Evolutionary conservation across 441 rosid genomes (phyloP).

Genomic region (Gossypium laxum): DNA sequence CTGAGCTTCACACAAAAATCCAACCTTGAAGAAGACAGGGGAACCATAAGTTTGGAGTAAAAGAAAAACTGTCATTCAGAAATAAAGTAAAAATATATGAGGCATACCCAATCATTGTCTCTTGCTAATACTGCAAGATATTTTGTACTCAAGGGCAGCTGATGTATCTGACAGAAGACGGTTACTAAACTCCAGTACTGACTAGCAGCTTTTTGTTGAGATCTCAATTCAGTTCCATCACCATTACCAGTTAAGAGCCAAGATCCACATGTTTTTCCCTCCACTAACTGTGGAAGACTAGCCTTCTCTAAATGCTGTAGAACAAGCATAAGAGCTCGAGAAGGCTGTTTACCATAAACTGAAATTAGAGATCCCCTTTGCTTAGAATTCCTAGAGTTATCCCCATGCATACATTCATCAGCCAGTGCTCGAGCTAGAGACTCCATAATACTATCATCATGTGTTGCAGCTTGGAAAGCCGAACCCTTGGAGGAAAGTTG

Average conservation of each 20-base stretch:
- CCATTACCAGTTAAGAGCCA: slow-evolving; percentile 88
- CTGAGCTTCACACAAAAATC: slow-evolving; percentile 93
- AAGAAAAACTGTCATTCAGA: slow-evolving; percentile 9
- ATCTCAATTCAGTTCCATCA: slow-evolving; percentile 77
- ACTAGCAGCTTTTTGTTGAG: slow-evolving; percentile 82
- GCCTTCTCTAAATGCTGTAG: slow-evolving; percentile 91
- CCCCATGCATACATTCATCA: slow-evolving; percentile 63
- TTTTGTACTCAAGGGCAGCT: slow-evolving; percentile 81
- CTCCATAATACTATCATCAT: slow-evolving; percentile 55
- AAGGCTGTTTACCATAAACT: slow-evolving; percentile 31
- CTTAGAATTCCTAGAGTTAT: slow-evolving; percentile 33
- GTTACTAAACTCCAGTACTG: slow-evolving; percentile 88
- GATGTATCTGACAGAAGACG: slow-evolving; percentile 85
- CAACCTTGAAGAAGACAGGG: slow-evolving; percentile 57
- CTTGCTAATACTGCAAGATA: slow-evolving; percentile 85
- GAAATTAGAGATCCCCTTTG: slow-evolving; percentile 34
- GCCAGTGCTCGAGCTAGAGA: slow-evolving; percentile 87
- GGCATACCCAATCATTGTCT: slow-evolving; percentile 96
- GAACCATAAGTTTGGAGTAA: slow-evolving; percentile 22
- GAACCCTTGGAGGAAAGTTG: slow-evolving; percentile 55
- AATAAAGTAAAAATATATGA: slow-evolving; percentile 20
- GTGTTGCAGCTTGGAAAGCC: slow-evolving; percentile 44
- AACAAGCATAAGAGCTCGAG: slow-evolving; percentile 64
- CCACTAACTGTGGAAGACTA: slow-evolving; percentile 61
- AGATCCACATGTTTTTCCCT: slow-evolving; percentile 79